Evolutionary conservation across 129 eudicot genomes (phyloP).

Genomic region (Centella asiatica): DNA sequence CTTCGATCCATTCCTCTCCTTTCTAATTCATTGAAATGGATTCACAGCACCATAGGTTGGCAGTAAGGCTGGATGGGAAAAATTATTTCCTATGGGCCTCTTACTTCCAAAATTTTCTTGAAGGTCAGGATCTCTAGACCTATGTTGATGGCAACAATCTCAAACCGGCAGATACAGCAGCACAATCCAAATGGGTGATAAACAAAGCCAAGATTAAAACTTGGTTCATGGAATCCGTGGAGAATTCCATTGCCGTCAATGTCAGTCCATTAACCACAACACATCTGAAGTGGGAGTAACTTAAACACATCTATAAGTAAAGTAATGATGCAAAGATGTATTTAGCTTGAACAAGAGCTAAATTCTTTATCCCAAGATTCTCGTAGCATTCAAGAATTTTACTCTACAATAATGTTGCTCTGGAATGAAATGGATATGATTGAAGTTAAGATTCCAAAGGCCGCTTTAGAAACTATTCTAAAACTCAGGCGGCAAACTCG

Average conservation of each 20-base stretch:
- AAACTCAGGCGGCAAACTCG: too few relatives aligned
- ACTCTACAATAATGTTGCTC: too few relatives aligned
- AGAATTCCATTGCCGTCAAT: background rate
- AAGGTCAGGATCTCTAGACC: background rate
- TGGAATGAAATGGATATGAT: too few relatives aligned
- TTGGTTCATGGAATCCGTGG: background rate
- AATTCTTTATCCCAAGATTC: background rate
- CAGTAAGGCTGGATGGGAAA: too few relatives aligned
- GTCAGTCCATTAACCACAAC: background rate
- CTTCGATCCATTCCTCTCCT: too few relatives aligned
- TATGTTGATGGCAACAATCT: background rate
- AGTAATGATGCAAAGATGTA: background rate
- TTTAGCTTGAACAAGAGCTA: background rate
- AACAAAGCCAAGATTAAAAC: background rate
- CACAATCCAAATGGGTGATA: background rate
- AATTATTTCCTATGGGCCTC: background rate
- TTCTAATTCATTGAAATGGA: too few relatives aligned
- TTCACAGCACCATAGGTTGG: too few relatives aligned
- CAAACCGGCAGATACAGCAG: background rate
- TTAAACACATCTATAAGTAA: background rate
- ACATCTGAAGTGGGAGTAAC: background rate
- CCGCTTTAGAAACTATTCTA: too few relatives aligned
- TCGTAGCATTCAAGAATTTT: background rate
- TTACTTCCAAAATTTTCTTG: background rate
- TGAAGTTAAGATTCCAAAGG: too few relatives aligned